Evolutionary conservation across 129 eudicot genomes (phyloP), one percentile per base, ranked within the genome.

Genomic region (Helichrysum umbraculigerum): DNA sequence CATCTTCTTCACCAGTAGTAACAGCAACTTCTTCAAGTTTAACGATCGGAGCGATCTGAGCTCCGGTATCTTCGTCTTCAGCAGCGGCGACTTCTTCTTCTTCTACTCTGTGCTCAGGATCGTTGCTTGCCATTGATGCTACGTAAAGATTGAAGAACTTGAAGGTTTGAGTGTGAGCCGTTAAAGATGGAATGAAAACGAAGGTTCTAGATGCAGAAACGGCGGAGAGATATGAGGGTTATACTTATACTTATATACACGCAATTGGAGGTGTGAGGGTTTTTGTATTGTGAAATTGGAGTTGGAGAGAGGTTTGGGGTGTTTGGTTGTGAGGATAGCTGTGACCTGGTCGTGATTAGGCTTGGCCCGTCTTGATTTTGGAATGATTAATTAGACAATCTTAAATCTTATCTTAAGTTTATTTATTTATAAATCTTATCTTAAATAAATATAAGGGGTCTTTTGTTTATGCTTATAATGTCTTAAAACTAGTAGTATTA

Each of bases 21-120:
- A 90, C 90, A 21, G 92, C 86, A 16, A 90, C 89, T 79, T 90
- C 96, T 80, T 90, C 96, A 54, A 90, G 90, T 66, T 75, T 80
- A 62, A 90, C 90, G 68, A 90, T 90, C 59, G 96, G 91, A 62
- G 96, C 92, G 34, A 90, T 79, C 61, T 85, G 92, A 37, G 96
- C 96, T 66, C 96, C 96, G 81, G 96, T 90, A 65, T 90, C 96
- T 76, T 90, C 96, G 72, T 90, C 96, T 21, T 90, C 96, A 10
- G 56, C 88, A 16, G 87, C 84, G 56, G 80, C 82, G 56, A 80
- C 69, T 41, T 85, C 92, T 34, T 89, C 88, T 64, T 81, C 96
- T 64, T 81, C 92, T 25, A 25, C 28, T 71, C 70, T 83, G 78
- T 78, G 96, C 81, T 90, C 88, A 15, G 96, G 78, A 70, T 87